A percentile compares a stretch with the other conserved stretches of the same genome.
Conservation (phyloP, 441 rosid genomes). For the Geranium incanum region DNA sequence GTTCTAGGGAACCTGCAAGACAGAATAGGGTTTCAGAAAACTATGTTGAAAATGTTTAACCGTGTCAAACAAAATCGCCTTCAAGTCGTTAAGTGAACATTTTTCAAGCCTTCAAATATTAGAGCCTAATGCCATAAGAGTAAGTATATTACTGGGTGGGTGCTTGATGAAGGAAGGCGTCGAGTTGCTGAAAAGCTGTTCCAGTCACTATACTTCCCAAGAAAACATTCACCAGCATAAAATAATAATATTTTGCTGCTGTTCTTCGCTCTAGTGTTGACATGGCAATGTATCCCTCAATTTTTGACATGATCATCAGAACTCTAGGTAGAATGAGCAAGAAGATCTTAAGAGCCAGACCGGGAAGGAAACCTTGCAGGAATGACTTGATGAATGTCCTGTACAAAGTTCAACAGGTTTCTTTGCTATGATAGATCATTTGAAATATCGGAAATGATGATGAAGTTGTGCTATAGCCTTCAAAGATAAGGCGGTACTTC, state of each 20-base stretch:
- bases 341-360: constrained; percentile 82
- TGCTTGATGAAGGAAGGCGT: constrained; percentile 53
- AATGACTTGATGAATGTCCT: constrained; percentile 59
- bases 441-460: too few species aligned
- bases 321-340: constrained; percentile 79
- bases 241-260: constrained; percentile 74
- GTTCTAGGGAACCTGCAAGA: constrained; percentile 67
- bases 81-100: too few species aligned
- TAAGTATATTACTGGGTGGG: constrained; percentile 49
- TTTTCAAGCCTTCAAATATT: too few species aligned
- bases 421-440: not conserved
- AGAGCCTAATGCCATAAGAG: not conserved
- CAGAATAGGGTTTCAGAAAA: not conserved
- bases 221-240: constrained; percentile 76
- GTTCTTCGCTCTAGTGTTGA: constrained; percentile 81
- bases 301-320: constrained; percentile 88
- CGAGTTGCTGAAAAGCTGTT: constrained; percentile 76
- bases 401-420: constrained; percentile 18
- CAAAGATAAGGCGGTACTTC: too few species aligned
- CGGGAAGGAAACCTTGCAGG: constrained; percentile 79
- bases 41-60: not conserved
- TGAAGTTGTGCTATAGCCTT: too few species aligned
- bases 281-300: constrained; percentile 70
- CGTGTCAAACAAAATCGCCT: too few species aligned
- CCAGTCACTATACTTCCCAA: constrained; percentile 65